These are phyloP conservation scores for Stephania japonica DNA, from an alignment of 164 flowering plant genomes.

Conservation along the genomic window DNA sequence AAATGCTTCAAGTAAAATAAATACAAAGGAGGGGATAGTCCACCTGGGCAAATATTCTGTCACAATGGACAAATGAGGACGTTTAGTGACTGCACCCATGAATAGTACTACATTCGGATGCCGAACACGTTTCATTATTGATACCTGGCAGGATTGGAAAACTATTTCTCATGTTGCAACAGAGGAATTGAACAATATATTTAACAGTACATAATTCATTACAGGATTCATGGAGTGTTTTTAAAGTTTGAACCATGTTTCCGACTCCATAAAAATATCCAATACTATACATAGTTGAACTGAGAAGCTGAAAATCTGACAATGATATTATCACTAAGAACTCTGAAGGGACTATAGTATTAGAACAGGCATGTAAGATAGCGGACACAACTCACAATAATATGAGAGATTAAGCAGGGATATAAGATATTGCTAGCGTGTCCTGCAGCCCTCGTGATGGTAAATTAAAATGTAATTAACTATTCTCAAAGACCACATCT, in stretches of 20 bases:
- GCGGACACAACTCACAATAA: not conserved
- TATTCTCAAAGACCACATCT: not conserved
- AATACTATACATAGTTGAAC: not conserved
- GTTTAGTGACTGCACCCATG: constrained; percentile 98
- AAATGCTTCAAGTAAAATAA: constrained; percentile 4
- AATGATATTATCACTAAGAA: not conserved
- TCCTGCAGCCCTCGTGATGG: not conserved
- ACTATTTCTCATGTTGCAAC: not conserved
- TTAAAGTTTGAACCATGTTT: not conserved
- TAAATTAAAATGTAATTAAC: not conserved
- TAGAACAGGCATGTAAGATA: not conserved
- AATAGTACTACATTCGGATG: constrained; percentile 98
- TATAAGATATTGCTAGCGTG: not conserved
- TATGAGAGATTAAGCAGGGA: not conserved
- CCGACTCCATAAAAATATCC: not conserved
- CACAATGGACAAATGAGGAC: constrained; percentile 86
- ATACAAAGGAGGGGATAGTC: constrained; percentile 2
- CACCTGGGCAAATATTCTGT: constrained; percentile 94
- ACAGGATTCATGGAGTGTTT: not conserved
- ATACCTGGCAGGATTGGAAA: constrained; percentile 50
- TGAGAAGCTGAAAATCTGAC: not conserved
- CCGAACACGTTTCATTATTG: constrained; percentile 93
- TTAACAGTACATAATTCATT: not conserved
- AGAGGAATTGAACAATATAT: not conserved
- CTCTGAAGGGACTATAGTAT: not conserved